phyloP scores from a whole-genome alignment of 495 filamentous ascomycete species.

The Aspergillus cavernicola region DNA sequence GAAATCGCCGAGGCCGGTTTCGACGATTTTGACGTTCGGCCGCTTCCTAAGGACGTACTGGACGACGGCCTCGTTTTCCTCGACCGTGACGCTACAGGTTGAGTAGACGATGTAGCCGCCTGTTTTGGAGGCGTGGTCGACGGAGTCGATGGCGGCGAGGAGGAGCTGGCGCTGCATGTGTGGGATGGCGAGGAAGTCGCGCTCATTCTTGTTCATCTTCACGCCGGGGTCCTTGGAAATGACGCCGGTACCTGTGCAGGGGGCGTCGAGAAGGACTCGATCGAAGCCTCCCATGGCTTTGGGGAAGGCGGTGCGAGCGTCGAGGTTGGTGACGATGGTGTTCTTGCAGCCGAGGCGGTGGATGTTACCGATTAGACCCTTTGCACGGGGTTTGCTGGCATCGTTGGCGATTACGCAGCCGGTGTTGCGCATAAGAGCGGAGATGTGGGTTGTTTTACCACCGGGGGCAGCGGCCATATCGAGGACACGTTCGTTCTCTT shows the following conservation, averaged over 20 bases:
- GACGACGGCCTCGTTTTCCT: conserved; percentile 92
- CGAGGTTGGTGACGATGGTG: conserved; percentile 90
- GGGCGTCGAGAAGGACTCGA: conserved; percentile 73
- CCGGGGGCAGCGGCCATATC: conserved; percentile 98
- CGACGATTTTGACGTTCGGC: conserved; percentile 89
- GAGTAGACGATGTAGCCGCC: conserved; percentile 95
- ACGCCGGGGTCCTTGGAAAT: conserved; percentile 93
- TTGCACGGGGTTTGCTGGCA: conserved; percentile 85
- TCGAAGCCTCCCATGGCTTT: conserved; percentile 94
- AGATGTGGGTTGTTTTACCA: conserved; percentile 95
- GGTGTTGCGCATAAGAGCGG: conserved; percentile 97
- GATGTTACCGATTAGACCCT: conserved; percentile 97
- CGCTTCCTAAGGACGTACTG: conserved; percentile 86
- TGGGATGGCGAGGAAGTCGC: conserved; percentile 86
- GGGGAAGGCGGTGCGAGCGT: conserved; percentile 82
- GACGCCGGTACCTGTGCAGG: conserved; percentile 80
- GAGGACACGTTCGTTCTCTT: conserved; percentile 85
- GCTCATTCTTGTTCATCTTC: conserved; percentile 95
- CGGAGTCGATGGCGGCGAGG: conserved; percentile 89
- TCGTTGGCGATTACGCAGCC: conserved; percentile 96
- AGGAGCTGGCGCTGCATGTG: conserved; percentile 93
- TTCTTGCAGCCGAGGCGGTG: conserved; percentile 93
- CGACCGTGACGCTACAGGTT: conserved; percentile 85
- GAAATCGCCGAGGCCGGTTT: conserved; percentile 83
- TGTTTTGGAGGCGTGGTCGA: conserved; percentile 78